Evolutionary conservation across 164 flowering plant genomes (phyloP).

Genomic region (Umbellularia californica): DNA sequence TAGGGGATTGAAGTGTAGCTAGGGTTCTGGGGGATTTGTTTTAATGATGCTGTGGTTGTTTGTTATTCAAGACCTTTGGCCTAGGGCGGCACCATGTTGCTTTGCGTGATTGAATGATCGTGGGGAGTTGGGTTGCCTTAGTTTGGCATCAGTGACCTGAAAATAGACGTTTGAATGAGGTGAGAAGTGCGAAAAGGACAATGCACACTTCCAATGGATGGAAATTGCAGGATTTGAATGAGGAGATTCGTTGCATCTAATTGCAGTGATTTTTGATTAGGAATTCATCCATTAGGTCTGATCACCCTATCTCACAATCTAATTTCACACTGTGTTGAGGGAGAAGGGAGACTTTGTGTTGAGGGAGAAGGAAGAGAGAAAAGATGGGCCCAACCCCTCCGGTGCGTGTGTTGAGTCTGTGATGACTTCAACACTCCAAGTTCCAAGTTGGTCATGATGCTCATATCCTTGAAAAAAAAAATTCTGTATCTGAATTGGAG

Average conservation of each 20-base stretch:
- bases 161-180: not conserved
- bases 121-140: not conserved
- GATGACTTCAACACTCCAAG: too few species aligned
- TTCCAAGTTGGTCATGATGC: too few species aligned
- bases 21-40: not conserved
- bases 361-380: too few species aligned
- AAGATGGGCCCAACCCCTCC: too few species aligned
- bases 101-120: not conserved
- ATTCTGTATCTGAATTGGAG: not conserved
- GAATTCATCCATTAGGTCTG: too few species aligned
- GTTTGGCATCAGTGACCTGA: not conserved
- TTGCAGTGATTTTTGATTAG: not conserved
- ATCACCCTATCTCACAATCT: not conserved
- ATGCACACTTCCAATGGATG: not conserved
- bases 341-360: not conserved
- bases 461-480: too few species aligned
- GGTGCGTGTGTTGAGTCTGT: not conserved
- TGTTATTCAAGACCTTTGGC: not conserved
- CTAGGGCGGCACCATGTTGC: not conserved
- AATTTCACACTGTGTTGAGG: not conserved
- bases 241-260: not conserved
- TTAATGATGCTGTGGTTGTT: not conserved
- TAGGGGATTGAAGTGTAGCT: not conserved
- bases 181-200: not conserved
- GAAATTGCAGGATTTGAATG: not conserved